Conservation (phyloP, 164 flowering plant species). For the Stephania cephalantha region DNA sequence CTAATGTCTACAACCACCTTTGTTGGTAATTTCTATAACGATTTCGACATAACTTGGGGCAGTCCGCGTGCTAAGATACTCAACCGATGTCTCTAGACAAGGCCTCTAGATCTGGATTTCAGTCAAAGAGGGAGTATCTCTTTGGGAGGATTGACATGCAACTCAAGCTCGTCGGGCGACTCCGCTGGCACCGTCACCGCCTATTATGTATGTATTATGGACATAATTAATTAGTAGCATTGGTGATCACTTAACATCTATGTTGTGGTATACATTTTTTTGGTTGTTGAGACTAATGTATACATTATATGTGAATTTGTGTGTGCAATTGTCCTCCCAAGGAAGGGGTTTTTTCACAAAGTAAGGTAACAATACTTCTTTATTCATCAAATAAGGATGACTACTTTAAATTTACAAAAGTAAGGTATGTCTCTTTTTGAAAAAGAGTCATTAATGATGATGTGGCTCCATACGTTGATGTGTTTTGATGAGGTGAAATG, state of each 20-base stretch:
- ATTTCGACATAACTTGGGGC: constrained; percentile 27
- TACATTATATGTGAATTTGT: neutral
- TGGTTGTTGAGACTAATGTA: neutral
- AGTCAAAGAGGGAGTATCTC: constrained; percentile 28
- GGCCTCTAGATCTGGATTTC: constrained; percentile 31
- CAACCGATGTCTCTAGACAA: constrained; percentile 27
- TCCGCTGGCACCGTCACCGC: constrained; percentile 42
- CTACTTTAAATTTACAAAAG: no score
- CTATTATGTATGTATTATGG: constrained; percentile 23
- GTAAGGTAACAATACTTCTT: no score
- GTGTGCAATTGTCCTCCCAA: constrained; percentile 25
- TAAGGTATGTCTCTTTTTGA: no score
- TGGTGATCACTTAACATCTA: neutral
- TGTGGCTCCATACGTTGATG: no score
- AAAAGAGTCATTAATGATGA: no score
- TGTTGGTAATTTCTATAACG: constrained; percentile 21
- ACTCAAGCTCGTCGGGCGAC: constrained; percentile 35
- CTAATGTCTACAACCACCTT: neutral
- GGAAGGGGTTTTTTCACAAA: neutral
- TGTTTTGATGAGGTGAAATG: no score
- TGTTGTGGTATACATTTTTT: no score
- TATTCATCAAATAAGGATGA: no score
- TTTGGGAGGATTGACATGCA: constrained; percentile 32
- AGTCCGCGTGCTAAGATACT: constrained; percentile 19
- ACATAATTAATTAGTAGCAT: neutral